phyloP scores from a whole-genome alignment of 2,329 filamentous ascomycete genomes.

The Dothideomycetidae sp. region DNA sequence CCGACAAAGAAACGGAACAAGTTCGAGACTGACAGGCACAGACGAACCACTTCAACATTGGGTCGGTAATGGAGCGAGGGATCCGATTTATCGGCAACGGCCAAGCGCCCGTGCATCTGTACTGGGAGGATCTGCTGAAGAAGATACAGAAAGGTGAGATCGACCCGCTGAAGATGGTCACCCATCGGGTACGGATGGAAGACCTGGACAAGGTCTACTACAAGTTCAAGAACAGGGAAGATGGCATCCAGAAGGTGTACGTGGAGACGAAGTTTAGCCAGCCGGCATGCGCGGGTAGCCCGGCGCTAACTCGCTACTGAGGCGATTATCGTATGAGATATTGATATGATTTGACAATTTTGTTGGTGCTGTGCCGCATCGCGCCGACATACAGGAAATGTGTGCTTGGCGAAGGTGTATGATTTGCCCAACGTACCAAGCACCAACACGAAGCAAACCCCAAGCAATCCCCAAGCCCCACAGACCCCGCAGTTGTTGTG shows the following conservation, averaged over 20 bases:
- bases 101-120: slow-evolving; percentile 62
- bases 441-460: too few relatives aligned
- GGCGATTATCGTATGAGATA: too few relatives aligned
- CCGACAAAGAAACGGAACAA: slow-evolving; percentile 11
- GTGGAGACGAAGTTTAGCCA: slow-evolving; percentile 45
- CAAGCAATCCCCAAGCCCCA: too few relatives aligned
- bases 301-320: slow-evolving; percentile 35
- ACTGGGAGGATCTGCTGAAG: slow-evolving; percentile 65
- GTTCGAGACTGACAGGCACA: slow-evolving; percentile 18
- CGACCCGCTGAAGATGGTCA: slow-evolving; percentile 66
- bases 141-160: slow-evolving; percentile 54
- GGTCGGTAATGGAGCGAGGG: slow-evolving; percentile 74
- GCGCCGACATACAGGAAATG: too few relatives aligned
- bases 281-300: slow-evolving; percentile 36
- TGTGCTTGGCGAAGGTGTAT: too few relatives aligned
- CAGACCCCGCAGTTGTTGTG: too few relatives aligned
- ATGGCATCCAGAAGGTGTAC: slow-evolving; percentile 71
- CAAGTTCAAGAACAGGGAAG: slow-evolving; percentile 55
- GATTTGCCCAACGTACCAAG: too few relatives aligned
- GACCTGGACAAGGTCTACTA: slow-evolving; percentile 39
- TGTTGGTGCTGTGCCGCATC: too few relatives aligned
- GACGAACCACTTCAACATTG: slow-evolving; percentile 68
- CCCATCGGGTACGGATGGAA: slow-evolving; percentile 50
- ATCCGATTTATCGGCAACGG: slow-evolving; percentile 60
- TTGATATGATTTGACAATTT: too few relatives aligned